A percentile compares a stretch with the other conserved stretches of the same genome.
Conservation (phyloP, 2,329 filamentous ascomycete species). For the Hypoxylon sp. region DNA sequence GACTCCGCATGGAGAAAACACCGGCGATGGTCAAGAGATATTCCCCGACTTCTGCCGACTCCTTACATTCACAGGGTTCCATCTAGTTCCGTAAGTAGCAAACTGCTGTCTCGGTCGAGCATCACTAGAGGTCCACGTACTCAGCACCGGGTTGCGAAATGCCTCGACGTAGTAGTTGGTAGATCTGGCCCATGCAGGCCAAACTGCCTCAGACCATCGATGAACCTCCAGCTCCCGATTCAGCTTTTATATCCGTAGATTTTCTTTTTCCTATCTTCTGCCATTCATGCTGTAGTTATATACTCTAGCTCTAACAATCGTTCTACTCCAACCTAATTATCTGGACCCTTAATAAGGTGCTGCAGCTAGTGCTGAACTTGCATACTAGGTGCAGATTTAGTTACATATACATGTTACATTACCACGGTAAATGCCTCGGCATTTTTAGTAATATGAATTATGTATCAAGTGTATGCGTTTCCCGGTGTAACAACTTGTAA, state of each 20-base stretch:
- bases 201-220: conserved; percentile 14
- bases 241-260: too few relatives aligned
- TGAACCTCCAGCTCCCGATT: too few relatives aligned
- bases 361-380: conserved; percentile 8
- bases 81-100: not conserved
- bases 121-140: conserved; percentile 13
- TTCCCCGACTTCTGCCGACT: not conserved
- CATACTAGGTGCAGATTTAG: conserved; percentile 13
- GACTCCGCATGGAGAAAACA: not conserved
- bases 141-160: conserved; percentile 1
- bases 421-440: conserved; percentile 19
- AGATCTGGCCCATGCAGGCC: conserved; percentile 5
- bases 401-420: not conserved
- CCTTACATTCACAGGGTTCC: not conserved
- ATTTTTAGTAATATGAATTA: not conserved
- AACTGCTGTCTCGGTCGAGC: conserved; percentile 19
- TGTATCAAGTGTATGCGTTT: not conserved
- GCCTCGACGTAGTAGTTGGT: conserved; percentile 9
- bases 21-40: not conserved
- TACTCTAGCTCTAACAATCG: too few relatives aligned
- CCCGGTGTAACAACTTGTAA: too few relatives aligned
- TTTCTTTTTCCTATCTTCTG: too few relatives aligned
- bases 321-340: too few relatives aligned
- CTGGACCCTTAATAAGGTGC: too few relatives aligned
- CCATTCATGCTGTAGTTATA: too few relatives aligned